Base-by-base conservation (phyloP, 2,329 filamentous ascomycete species). In the Penicillium verrucosum region DNA sequence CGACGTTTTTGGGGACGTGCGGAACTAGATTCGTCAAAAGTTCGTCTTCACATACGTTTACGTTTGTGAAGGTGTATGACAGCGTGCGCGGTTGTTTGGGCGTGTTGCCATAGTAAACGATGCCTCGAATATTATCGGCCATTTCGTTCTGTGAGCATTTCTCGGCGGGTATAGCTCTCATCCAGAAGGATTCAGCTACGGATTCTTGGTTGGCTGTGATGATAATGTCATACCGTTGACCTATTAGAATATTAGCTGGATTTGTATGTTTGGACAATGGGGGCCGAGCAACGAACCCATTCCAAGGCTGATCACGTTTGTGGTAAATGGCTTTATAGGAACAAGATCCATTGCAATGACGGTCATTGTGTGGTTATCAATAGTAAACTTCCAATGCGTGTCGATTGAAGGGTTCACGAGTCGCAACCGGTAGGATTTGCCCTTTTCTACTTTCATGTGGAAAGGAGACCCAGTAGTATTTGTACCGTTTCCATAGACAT, bases 291-390 rank as follows among this genome's bases (percentile, higher is more conserved):
- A 42, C 47, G 9, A 54, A 66, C 78, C 78, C 60, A 81, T 79
- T 7, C 70, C 74, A 44, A 82, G 65, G 27, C 73, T 72, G 4
- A 85, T 48, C 21, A 71, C 73, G 0, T 76, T 74, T 0, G 83
- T 79, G 0, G 71, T 70, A 58, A 81, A 87, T 0, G 85, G 84
- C 25, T 75, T 64, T 25, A 88, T 77, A 2, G 84, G 82, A 0
- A 87, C 81, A 4, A 87, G 71, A 57, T 86, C 85, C n/a, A 71
- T 74, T 0, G 79, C 76, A 38, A 88, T 84, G 36, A 88, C 83
- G 0, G 75, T 81, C 62, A 88, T 68, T 0, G 66, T 78, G 67
- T 88, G 85, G 49, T 81, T 78, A 40, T 80, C 77, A 27, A 79
- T 74, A 43, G 69, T 73, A 65, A 87, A 84, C 46, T 64, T 66